These are phyloP conservation scores for Oxalis stricta DNA, from an alignment of 441 rosid species.

Conservation along the genomic window DNA sequence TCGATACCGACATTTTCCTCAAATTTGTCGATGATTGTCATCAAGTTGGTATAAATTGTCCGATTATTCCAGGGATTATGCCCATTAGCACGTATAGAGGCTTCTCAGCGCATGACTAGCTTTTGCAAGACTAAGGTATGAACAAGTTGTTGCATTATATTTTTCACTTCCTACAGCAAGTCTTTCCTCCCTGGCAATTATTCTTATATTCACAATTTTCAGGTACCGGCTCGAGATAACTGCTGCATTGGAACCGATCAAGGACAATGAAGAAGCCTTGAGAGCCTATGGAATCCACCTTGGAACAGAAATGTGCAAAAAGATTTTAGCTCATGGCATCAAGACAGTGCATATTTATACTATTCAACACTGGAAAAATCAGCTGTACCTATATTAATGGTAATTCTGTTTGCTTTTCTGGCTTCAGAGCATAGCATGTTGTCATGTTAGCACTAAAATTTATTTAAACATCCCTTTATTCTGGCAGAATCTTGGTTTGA, in stretches of 20 bases:
- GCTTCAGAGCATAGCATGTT: no score
- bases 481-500: slow-evolving; percentile 79
- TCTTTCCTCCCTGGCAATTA: no score
- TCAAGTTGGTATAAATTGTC: slow-evolving; percentile 79
- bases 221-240: slow-evolving; percentile 80
- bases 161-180: no score
- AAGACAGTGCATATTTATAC: slow-evolving; percentile 83
- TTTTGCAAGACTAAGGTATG: slow-evolving; percentile 93
- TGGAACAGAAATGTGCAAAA: slow-evolving; percentile 90
- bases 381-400: slow-evolving; percentile 76
- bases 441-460: no score
- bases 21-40: slow-evolving; percentile 90
- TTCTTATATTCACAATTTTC: no score
- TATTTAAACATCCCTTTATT: no score
- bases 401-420: no score
- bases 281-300: slow-evolving; percentile 82
- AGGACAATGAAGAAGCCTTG: slow-evolving; percentile 93
- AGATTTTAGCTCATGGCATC: slow-evolving; percentile 74
- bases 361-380: slow-evolving; percentile 91
- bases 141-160: no score
- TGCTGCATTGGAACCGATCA: slow-evolving; percentile 84
- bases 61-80: slow-evolving; percentile 97
- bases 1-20: slow-evolving; percentile 80
- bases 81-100: slow-evolving; percentile 93
- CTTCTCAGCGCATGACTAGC: slow-evolving; percentile 89